Evolutionary conservation across 345 rosid genomes (phyloP), one percentile per base, ranked within the genome.

Genomic region (Populus deltoides): DNA sequence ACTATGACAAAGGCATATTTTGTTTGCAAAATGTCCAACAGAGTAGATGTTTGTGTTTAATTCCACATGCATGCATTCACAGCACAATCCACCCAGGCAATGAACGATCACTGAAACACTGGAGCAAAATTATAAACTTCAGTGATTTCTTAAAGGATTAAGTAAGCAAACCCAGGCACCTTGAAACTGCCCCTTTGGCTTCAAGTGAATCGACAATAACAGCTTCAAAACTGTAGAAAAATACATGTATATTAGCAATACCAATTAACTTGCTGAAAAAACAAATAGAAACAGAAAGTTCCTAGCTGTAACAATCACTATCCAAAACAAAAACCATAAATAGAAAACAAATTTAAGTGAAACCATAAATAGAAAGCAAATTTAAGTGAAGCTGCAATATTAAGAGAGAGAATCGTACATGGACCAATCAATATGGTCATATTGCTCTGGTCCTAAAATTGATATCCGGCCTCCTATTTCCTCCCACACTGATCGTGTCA

Each of bases 191-290:
- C 79, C 86, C 97, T 86, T 91, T 88, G 75, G 92, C 94, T 87
- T 90, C 97, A 80, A 94, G 85, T 36, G 98, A 94, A 85, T 90
- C 93, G 33, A 87, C 93, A 77, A 94, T 79, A 80, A 94, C 83
- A 79, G 97, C 96, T 88, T 94, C 96, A 89, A 90, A 94, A 67
- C 99, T 94, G 92, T 73, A 8, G 75, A 75, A 80, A 81, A 39
- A 81, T 41, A 83, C 39, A 38, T 74, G 61, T 41, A 79, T 84
- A 74, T 74, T n/a, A 80, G 72, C 71, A 77, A 81, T 65, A 68
- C 61, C 75, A 66, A 79, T 51, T 24, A 67, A 81, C 77, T 76
- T 69, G 53, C 59, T 72, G n/a, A 71, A 71, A 62, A n/a, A 79
- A 20, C 43, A 22, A 75, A 57, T 47, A 36, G 10, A 11, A 27